Evolutionary conservation across 23 red algal genomes (phyloP), one percentile per base, ranked within the genome.

Genomic region (Gracilaria gracilis): DNA sequence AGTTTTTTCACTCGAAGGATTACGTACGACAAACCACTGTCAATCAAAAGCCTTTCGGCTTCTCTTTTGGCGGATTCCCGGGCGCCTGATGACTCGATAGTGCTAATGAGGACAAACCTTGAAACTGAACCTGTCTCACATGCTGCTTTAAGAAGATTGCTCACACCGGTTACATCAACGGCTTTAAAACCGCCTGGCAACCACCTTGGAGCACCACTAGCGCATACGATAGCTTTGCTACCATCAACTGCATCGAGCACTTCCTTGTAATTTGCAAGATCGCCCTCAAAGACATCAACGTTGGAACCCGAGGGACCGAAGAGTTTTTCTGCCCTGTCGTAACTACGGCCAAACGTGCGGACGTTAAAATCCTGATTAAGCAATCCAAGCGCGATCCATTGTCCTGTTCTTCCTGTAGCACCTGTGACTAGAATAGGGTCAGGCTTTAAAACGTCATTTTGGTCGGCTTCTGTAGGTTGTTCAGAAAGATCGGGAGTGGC

Each of bases 271-370:
- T 82, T 48, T 44, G 48, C 24, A 17, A 91, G 21, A 39, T 83
- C 54, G 25, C 88, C 88, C 53, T 91, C 57, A 39, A 91, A 91
- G 38, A 91, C 50, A 58, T 91, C 88, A 13, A 95, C 75, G 65
- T 95, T 95, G 32, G 85, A 79, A 29, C 93, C 93, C 0, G 77
- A 84, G 37, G 87, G 93, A 5, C 93, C 93, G 42, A 95, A 95
- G 32, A 95, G 48, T 44, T 85, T 74, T 57, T 95, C 85, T 32
- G 77, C 75, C 9, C 67, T 51, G 44, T 75, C 53, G 51, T 85
- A 87, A 33, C 61, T 81, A 46, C 93, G 85, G 27, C 85, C 25
- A 19, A 95, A 81, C 32, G 55, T 38, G 49, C 93, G 83, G 19
- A 95, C 93, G 57, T 86, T 86, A 53, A 95, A 82, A 2, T 83